Evolutionary conservation across 2,329 filamentous ascomycete genomes (phyloP), one percentile per base, ranked within the genome.

Genomic region (Fusarium sororula): DNA sequence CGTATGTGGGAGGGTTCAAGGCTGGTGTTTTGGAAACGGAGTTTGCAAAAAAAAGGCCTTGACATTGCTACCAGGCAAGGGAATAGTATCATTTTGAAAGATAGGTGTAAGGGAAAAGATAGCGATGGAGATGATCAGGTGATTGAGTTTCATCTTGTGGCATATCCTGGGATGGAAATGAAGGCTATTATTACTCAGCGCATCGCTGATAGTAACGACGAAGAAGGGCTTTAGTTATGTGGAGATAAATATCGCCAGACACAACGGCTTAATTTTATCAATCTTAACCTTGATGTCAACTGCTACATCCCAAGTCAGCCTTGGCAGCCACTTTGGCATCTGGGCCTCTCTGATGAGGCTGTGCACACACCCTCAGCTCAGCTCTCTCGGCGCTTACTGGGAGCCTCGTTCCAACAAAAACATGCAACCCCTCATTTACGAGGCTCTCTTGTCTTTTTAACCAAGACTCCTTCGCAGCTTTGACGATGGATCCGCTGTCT

Each of bases 181-280:
- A 26, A 37, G 14, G 14, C 22, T 26, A 6, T 17, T 5, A 26
- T 26, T 26, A 28, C 24, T 12, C 24, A 54, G 50, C 3, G 9
- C 24, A 38, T 54, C 3, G 18, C 12, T 15, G 0, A 38, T 17
- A 22, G 2, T 1, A 5, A 5, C 18, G 7, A 26, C 13, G 9
- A 37, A 4, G 37, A 24, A 35, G 17, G 30, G 9, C 2, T 14
- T 3, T 5, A 7, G 1, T 20, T 1, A 13, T 0, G 11, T 13
- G 10, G 7, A 32, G 3, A 12, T n/a, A 7, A 17, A 13, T 18
- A 2, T n/a, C 6, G 0, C 5, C 5, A n/a, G 1, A 1, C 1
- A 7, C 0, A 15, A 10, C 4, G 14, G 22, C 7, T n/a, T 18
- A 4, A 9, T 9, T 13, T 48, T 9, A 32, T 18, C 7, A 14